Base-by-base conservation (phyloP, 768 basidiomycete genomes). In the Amanita inopinata region DNA sequence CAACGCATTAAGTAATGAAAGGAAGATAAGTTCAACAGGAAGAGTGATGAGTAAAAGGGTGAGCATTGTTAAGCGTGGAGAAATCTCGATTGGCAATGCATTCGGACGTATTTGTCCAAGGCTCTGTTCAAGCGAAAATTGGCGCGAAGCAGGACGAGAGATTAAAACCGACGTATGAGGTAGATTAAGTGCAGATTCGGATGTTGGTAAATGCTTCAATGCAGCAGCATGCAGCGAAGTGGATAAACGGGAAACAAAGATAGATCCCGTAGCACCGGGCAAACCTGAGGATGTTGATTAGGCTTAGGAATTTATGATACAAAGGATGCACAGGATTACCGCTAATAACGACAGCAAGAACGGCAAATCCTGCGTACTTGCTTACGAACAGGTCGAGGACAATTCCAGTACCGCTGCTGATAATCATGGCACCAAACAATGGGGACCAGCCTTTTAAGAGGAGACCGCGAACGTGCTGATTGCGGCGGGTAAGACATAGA, bases 341-440 rank as follows among this genome's bases (percentile, higher is more conserved):
- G 23, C 86, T 87, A 47, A 96, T 85, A 2, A 90, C 87, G 9
- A 93, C 76, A 1, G 87, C 83, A 10, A 99, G 68, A 0, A 97
- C 61, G 0, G 86, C 90, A 55, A 87, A 98, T 2, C 89, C 93
- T 44, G 83, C 75, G 51, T 90, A 98, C 25, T 76, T 70, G 49
- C 79, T 81, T 4, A 94, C 92, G 49, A 93, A 96, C 35, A 74
- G 71, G 53, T 97, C 91, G 7, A 99, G 76, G 0, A 97, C 83
- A 48, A 97, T 81, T 0, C 96, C 96, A 0, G 94, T 86, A 0
- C 77, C 88, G 45, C 80, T 84, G 52, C 80, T 83, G 52, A 94
- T 87, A 33, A 76, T 58, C 88, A 94, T 91, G 4, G 90, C 89
- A n/a, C 77, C 77, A 43, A 96, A 81, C 1, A 98, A 70, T 0